Percentiles rank a stretch among this genome's conserved stretches.
These are phyloP conservation scores for Venturia pyrina DNA, from an alignment of 2,329 filamentous ascomycete genomes.

Conservation along the genomic window DNA sequence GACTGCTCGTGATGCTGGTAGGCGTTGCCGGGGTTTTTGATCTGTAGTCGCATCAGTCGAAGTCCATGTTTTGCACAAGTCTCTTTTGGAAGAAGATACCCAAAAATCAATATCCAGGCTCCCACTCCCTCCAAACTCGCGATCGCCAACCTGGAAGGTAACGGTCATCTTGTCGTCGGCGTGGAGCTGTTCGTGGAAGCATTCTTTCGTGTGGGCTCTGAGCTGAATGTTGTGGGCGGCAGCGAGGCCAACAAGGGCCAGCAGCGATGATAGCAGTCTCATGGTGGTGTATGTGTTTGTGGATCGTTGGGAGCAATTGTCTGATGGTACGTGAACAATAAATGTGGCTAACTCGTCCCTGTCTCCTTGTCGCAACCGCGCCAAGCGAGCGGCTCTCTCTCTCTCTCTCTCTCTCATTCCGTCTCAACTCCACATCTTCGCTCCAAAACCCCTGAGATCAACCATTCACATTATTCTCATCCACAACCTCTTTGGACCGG, in stretches of 20 bases:
- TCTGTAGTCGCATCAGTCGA: conserved; percentile 34
- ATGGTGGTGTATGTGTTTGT: conserved; percentile 2
- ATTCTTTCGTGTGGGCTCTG: conserved; percentile 85
- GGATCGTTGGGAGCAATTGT: neutral
- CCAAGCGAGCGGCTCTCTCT: neutral
- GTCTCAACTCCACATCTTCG: neutral
- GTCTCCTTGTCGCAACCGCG: neutral
- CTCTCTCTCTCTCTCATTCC: neutral
- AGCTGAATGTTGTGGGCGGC: conserved; percentile 94
- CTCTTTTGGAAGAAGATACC: conserved; percentile 47
- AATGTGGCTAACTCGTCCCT: neutral
- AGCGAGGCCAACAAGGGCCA: conserved; percentile 45
- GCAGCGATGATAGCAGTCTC: conserved; percentile 12
- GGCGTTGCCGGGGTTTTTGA: conserved; percentile 66
- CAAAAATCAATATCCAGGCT: conserved; percentile 97
- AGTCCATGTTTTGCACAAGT: neutral
- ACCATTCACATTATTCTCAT: neutral
- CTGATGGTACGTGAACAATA: neutral
- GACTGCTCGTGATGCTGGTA: conserved; percentile 73
- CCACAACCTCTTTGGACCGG: neutral
- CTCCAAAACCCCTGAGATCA: neutral
- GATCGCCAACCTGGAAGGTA: conserved; percentile 93
- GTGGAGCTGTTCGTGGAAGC: conserved; percentile 91
- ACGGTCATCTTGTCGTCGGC: conserved; percentile 97
- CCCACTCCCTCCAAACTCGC: conserved; percentile 88